phyloP scores from a whole-genome alignment of 192 early-diverging fungal genomes.

The Podila clonocystis region DNA sequence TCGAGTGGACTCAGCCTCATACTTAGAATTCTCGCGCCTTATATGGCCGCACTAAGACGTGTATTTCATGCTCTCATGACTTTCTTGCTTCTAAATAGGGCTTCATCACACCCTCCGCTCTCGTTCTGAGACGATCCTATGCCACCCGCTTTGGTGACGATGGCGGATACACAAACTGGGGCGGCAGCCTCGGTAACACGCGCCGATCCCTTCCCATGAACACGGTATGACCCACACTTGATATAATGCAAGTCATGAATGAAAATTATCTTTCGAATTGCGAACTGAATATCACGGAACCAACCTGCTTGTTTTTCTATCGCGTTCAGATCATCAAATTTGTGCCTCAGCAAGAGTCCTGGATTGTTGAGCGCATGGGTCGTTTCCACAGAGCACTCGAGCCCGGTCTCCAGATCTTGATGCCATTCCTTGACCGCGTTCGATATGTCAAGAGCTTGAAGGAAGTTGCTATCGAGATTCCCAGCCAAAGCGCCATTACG shows the following conservation, averaged over 20 bases:
- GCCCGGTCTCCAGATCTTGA: slow-evolving; percentile 89
- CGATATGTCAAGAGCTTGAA: slow-evolving; percentile 95
- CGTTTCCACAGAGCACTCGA: slow-evolving; percentile 84
- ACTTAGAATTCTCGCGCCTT: background rate
- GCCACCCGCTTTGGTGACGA: slow-evolving; percentile 49
- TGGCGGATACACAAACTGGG: slow-evolving; percentile 22
- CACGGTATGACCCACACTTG: slow-evolving; percentile 41
- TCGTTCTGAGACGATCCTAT: slow-evolving; percentile 27
- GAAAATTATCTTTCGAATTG: too few species aligned
- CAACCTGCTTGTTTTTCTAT: background rate
- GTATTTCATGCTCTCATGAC: background rate
- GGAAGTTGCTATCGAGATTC: slow-evolving; percentile 94
- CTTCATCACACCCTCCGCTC: slow-evolving; percentile 22
- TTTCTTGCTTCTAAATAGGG: slow-evolving; percentile 1
- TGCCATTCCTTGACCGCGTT: slow-evolving; percentile 90
- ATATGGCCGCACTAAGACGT: background rate
- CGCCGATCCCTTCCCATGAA: slow-evolving; percentile 58
- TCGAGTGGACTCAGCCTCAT: background rate
- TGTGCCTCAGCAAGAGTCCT: slow-evolving; percentile 98
- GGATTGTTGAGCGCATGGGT: slow-evolving; percentile 98
- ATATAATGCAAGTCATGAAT: background rate
- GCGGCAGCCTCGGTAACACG: slow-evolving; percentile 38
- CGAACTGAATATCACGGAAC: too few species aligned
- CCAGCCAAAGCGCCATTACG: slow-evolving; percentile 90
- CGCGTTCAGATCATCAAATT: slow-evolving; percentile 82